Evolutionary conservation across 768 basidiomycete genomes (phyloP).

Genomic region (Gloeostereum incarnatum): DNA sequence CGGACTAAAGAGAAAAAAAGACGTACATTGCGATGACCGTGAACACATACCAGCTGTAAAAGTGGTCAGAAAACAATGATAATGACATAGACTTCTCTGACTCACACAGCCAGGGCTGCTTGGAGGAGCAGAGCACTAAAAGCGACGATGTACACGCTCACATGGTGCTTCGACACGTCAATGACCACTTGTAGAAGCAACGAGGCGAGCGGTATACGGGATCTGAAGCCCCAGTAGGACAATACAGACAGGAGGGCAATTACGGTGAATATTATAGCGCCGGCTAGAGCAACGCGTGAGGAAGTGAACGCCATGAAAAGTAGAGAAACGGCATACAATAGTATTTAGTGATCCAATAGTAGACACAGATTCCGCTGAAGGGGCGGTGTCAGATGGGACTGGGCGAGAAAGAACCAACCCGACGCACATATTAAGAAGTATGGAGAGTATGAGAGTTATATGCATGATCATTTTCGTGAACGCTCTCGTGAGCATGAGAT

Average conservation of each 20-base stretch:
- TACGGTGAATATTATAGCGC: conserved; percentile 77
- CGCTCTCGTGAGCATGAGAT: conserved; percentile 59
- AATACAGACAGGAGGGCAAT: conserved; percentile 70
- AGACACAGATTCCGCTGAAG: conserved; percentile 59
- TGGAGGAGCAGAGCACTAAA: conserved; percentile 64
- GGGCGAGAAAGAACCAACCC: conserved; percentile 1
- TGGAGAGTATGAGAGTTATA: conserved; percentile 56
- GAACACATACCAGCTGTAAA: conserved; percentile 64
- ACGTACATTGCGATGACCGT: conserved; percentile 62
- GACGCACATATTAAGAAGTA: conserved; percentile 54
- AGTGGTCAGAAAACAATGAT: background rate
- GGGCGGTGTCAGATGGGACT: conserved; percentile 1
- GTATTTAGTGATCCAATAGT: conserved; percentile 66
- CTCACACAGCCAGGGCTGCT: conserved; percentile 60
- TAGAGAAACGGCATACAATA: conserved; percentile 41
- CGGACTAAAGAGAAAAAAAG: background rate
- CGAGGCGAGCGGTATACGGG: conserved; percentile 72
- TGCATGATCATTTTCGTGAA: conserved; percentile 77
- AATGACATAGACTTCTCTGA: too few species aligned
- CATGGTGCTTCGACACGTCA: conserved; percentile 79
- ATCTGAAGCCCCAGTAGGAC: conserved; percentile 63
- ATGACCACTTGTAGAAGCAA: conserved; percentile 76
- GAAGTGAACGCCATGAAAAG: conserved; percentile 5
- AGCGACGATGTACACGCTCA: conserved; percentile 70
- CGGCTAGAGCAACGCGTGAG: conserved; percentile 32